Percentiles rank a stretch among this genome's conserved stretches.
These are phyloP conservation scores for Nyctanthes arbortristis DNA, from an alignment of 257 asterid genomes.

Conservation along the genomic window DNA sequence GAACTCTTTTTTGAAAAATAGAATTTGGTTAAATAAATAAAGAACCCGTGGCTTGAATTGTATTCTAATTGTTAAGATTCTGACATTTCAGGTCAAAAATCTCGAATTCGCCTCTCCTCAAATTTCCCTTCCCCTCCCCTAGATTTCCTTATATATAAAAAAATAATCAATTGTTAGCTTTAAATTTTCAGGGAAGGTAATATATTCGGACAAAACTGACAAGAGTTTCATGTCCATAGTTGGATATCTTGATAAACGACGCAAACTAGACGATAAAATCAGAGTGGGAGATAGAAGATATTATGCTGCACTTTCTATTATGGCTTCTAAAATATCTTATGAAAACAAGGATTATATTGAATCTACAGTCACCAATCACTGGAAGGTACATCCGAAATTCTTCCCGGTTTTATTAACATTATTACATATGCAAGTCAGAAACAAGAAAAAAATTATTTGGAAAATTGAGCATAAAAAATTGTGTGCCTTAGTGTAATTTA, in stretches of 20 bases:
- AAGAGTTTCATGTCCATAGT: slow-evolving; percentile 24
- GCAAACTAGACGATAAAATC: slow-evolving; percentile 23
- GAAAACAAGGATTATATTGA: slow-evolving; percentile 39
- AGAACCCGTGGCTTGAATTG: too few species aligned
- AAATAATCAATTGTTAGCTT: too few species aligned
- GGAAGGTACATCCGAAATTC: slow-evolving; percentile 40
- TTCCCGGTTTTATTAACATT: neutral
- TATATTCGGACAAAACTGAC: slow-evolving; percentile 27
- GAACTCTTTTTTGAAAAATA: too few species aligned
- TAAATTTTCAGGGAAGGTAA: slow-evolving; percentile 30
- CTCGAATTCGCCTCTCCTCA: too few species aligned
- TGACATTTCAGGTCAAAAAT: too few species aligned
- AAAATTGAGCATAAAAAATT: too few species aligned
- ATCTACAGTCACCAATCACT: slow-evolving; percentile 32
- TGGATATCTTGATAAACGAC: slow-evolving; percentile 39
- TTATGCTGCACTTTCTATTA: slow-evolving; percentile 40
- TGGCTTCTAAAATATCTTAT: slow-evolving; percentile 59
- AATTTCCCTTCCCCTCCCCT: too few species aligned
- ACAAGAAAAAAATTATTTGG: too few species aligned
- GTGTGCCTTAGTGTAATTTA: neutral
- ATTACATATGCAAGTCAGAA: too few species aligned
- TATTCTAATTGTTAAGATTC: too few species aligned
- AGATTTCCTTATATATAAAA: too few species aligned
- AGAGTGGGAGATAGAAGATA: slow-evolving; percentile 28
- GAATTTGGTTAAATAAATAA: too few species aligned